Evolutionary conservation across 2,329 filamentous ascomycete species (phyloP), one percentile per base, ranked within the genome.

Genomic region (Paraconiothyrium brasiliense): DNA sequence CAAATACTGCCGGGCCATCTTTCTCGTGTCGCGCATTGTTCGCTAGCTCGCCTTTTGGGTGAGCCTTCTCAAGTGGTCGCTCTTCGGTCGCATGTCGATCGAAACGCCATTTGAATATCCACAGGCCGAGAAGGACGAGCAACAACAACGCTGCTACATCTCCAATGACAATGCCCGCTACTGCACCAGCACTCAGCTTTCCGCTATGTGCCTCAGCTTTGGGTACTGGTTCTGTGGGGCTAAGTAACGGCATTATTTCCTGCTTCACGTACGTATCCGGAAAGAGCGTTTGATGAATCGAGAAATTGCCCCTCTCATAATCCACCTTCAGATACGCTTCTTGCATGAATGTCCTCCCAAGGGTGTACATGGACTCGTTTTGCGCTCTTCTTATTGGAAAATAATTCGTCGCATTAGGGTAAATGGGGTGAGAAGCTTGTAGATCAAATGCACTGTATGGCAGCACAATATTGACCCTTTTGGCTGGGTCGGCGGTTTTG

Each of bases 301-400:
- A 63, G 76, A 83, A 83, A 20, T 72, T 73, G 14, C 68, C 63
- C 20, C 76, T 70, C 57, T 83, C 81, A 67, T 80, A 83, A 62
- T 83, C 78, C n/a, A 80, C 77, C 7, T 70, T 76, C 16, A 83
- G 61, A 60, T 83, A 83, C 6, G 88, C 84, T 76, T 92, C 89
- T 71, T 92, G 90, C 55, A 92, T 78, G 63, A 92, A 90, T 0
- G 86, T 83, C 30, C 89, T 84, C 13, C 90, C 90, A 44, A 92
- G 83, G 14, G 88, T 85, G 70, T 87, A 84, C 65, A 86, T 82
- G 14, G 81, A 80, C 37, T 83, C 82, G 62, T 85, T 82, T 39
- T 83, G 70, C 8, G 86, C 79, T 59, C 85, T 84, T 62, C 85
- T 83, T 48, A 92, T 80, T 3, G 89, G 88, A 61, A 92, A 91